A percentile compares a stretch with the other conserved stretches of the same genome.
Conservation (phyloP, 73 alveolate genomes). For the Paramecium sexaurelia region DNA sequence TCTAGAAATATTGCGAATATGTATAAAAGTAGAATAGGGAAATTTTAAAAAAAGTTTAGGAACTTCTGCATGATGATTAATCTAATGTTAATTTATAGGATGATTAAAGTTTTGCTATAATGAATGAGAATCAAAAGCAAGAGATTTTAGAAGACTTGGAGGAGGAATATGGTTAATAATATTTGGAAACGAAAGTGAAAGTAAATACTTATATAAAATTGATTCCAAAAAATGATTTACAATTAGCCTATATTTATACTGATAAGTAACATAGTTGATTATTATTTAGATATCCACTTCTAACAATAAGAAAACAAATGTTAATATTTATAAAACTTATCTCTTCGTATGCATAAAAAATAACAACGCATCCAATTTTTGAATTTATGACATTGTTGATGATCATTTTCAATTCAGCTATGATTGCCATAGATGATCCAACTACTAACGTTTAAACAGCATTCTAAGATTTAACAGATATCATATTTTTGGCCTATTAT, state of each 20-base stretch:
- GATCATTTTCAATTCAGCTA: conserved; percentile 72
- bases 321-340: not conserved
- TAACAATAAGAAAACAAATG: not conserved
- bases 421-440: conserved; percentile 77
- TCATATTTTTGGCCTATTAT: conserved; percentile 63
- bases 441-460: conserved; percentile 27
- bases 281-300: not conserved
- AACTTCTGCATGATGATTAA: not conserved
- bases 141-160: conserved; percentile 39
- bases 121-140: conserved; percentile 10
- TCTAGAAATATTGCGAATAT: not conserved
- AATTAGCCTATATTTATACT: not conserved
- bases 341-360: not conserved
- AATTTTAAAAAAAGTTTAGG: conserved; percentile 11
- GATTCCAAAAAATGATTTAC: conserved; percentile 39
- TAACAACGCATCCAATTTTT: conserved; percentile 23
- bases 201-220: not conserved
- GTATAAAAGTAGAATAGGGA: conserved; percentile 29
- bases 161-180: not conserved
- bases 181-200: not conserved
- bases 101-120: not conserved
- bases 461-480: conserved; percentile 59
- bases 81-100: not conserved
- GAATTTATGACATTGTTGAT: conserved; percentile 68
- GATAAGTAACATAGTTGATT: not conserved